These are phyloP conservation scores for Oldenlandia corymbosa DNA, from an alignment of 257 asterid genomes.

Conservation along the genomic window DNA sequence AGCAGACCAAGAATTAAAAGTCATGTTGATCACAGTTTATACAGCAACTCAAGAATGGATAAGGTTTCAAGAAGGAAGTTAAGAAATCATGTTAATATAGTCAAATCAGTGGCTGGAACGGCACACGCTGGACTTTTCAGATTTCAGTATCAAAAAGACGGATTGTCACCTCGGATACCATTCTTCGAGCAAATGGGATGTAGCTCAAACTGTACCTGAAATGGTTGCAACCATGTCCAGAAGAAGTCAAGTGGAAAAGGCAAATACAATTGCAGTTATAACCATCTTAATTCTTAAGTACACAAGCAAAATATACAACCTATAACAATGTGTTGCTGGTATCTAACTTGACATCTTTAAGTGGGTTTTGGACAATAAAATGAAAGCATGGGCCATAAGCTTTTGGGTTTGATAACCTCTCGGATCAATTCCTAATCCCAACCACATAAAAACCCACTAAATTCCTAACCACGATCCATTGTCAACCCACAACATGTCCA, in stretches of 20 bases:
- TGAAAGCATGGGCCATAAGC: no score
- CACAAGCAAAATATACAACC: background rate
- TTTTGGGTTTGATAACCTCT: no score
- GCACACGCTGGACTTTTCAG: slow-evolving; percentile 28
- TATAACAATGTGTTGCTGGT: background rate
- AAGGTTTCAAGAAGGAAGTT: background rate
- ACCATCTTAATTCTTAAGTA: background rate
- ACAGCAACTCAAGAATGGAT: background rate
- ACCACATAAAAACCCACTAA: no score
- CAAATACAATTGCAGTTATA: background rate
- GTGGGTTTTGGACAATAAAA: background rate
- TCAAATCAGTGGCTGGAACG: slow-evolving; percentile 15
- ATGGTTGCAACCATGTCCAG: slow-evolving; percentile 9
- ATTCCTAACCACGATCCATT: no score
- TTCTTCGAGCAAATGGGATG: slow-evolving; percentile 86
- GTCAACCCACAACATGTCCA: background rate
- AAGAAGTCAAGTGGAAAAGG: background rate
- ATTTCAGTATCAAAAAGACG: slow-evolving; percentile 96
- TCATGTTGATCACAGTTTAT: background rate
- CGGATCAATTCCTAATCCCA: no score
- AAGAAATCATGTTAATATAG: slow-evolving; percentile 11
- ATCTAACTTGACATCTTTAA: background rate
- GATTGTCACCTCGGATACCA: slow-evolving; percentile 68
- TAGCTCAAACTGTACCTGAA: slow-evolving; percentile 98
- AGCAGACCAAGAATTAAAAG: slow-evolving; percentile 10